A percentile compares a stretch with the other conserved stretches of the same genome.
Evolutionary conservation across 2,329 filamentous ascomycete species (phyloP).

Genomic region (Aspergillus ruber): DNA sequence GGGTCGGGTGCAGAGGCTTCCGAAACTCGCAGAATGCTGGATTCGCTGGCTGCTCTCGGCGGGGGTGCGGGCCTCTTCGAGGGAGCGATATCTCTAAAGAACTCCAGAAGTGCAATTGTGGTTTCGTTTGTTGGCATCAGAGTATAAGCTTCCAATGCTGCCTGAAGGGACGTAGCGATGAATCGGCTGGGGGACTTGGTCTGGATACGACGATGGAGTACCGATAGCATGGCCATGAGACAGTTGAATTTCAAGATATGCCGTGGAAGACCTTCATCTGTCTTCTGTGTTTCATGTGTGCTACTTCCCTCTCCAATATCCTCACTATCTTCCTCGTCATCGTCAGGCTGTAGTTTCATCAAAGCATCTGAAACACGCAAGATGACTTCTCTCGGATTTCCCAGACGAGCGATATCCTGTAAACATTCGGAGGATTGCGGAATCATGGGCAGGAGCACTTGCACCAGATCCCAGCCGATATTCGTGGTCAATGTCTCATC

Average conservation of each 20-base stretch:
- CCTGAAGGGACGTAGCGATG: conserved; percentile 57
- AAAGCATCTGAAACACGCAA: conserved; percentile 58
- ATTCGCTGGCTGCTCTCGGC: conserved; percentile 50
- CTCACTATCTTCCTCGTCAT: conserved; percentile 29
- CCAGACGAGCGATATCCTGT: conserved; percentile 54
- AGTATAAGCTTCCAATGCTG: conserved; percentile 55
- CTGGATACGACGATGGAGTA: conserved; percentile 55
- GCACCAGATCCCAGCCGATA: conserved; percentile 62
- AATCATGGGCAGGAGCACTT: conserved; percentile 54
- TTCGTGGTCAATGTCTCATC: conserved; percentile 56
- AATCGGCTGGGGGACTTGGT: conserved; percentile 60
- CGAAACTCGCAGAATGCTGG: conserved; percentile 29
- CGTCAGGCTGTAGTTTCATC: conserved; percentile 48
- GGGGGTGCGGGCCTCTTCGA: conserved; percentile 54
- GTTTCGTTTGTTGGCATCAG: conserved; percentile 51
- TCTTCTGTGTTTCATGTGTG: conserved; percentile 9
- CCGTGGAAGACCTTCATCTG: conserved; percentile 19
- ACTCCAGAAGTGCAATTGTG: conserved; percentile 51
- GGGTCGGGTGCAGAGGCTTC: conserved; percentile 48
- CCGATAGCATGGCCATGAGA: conserved; percentile 47
- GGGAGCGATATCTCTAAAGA: conserved; percentile 52
- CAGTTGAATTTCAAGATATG: conserved; percentile 37
- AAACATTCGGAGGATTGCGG: conserved; percentile 54
- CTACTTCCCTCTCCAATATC: conserved; percentile 3
- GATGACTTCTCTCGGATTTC: conserved; percentile 60